phyloP scores from a whole-genome alignment of 2,329 filamentous ascomycete genomes.

The Neonectria faginata region DNA sequence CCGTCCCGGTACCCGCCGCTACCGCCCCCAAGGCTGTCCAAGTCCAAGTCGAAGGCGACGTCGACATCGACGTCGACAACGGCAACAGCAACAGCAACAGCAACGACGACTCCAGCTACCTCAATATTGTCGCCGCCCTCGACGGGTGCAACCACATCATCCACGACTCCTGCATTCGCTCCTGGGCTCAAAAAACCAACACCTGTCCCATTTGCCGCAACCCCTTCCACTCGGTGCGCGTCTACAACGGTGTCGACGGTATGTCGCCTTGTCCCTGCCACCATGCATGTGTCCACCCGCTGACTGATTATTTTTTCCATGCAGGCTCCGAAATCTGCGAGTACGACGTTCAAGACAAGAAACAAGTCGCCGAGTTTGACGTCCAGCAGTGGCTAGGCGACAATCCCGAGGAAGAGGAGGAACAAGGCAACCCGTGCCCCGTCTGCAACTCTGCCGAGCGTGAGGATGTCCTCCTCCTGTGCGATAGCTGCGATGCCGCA shows the following conservation, averaged over 20 bases:
- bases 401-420: constrained; percentile 77
- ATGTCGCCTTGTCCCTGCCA: constrained; percentile 53
- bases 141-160: constrained; percentile 89
- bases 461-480: constrained; percentile 87
- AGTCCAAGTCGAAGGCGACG: constrained; percentile 21
- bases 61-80: neutral
- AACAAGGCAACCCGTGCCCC: constrained; percentile 79
- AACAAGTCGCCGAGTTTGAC: constrained; percentile 91
- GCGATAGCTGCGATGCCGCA: constrained; percentile 88
- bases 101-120: constrained; percentile 48
- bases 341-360: constrained; percentile 81
- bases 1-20: constrained; percentile 42
- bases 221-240: constrained; percentile 88
- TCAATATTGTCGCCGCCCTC: constrained; percentile 67
- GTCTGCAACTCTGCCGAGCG: constrained; percentile 85
- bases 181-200: constrained; percentile 97
- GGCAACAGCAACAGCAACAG: constrained; percentile 5
- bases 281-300: constrained; percentile 33
- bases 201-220: constrained; percentile 97
- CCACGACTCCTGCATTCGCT: constrained; percentile 91
- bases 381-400: constrained; percentile 79
- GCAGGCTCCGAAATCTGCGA: constrained; percentile 67
- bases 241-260: constrained; percentile 85
- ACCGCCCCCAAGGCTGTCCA: constrained; percentile 41
- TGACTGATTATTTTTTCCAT: constrained; percentile 31